Conservation (phyloP, 2,329 filamentous ascomycete species). For the Penicillium sp. region DNA sequence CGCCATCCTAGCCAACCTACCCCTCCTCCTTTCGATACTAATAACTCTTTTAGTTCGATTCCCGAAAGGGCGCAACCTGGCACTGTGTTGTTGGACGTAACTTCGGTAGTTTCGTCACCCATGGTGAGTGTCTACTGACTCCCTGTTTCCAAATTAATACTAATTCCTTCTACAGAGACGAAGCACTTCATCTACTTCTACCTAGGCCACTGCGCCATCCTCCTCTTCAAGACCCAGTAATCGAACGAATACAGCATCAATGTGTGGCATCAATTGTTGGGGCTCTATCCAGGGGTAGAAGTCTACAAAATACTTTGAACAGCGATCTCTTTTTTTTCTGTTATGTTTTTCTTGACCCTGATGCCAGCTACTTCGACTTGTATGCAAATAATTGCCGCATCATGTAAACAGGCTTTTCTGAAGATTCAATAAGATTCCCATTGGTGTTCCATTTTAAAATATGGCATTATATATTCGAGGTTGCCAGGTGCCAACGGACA, state of each 20-base stretch:
- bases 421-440: neutral
- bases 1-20: constrained; percentile 3
- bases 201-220: constrained; percentile 94
- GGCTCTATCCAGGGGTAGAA: neutral
- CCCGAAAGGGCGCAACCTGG: constrained; percentile 96
- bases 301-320: constrained; percentile 7
- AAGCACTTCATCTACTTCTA: constrained; percentile 99
- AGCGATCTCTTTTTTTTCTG: constrained; percentile 15
- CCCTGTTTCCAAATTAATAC: constrained; percentile 1
- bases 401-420: constrained; percentile 14
- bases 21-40: constrained; percentile 16
- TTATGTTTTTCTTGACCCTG: constrained; percentile 8
- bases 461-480: no score
- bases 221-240: constrained; percentile 98
- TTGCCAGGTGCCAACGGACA: neutral
- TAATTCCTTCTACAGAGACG: constrained; percentile 65
- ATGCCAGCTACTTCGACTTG: constrained; percentile 5
- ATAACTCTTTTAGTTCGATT: constrained; percentile 72
- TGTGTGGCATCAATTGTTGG: neutral
- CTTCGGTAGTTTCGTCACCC: constrained; percentile 98
- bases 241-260: neutral
- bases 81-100: constrained; percentile 98
- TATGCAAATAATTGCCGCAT: constrained; percentile 4
- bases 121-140: constrained; percentile 64
- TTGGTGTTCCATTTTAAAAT: neutral